Percentiles rank a stretch among this genome's conserved stretches.
Conservation (phyloP, 2,329 filamentous ascomycete species). For the Graphilbum sp. region DNA sequence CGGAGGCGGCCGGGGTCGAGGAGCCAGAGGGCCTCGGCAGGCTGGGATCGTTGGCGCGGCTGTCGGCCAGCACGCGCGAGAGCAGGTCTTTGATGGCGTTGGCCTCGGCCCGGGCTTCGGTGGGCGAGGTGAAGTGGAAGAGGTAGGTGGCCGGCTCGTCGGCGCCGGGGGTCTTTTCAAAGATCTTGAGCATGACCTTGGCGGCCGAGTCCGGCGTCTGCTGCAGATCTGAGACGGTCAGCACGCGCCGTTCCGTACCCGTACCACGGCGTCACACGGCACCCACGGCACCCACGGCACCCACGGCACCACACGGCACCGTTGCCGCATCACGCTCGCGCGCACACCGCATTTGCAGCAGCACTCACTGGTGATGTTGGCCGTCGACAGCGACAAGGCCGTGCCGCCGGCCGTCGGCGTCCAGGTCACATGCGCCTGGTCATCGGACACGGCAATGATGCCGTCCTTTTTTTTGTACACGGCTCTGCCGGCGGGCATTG, state of each 20-base stretch:
- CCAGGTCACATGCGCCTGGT: constrained; percentile 67
- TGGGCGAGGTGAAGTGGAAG: constrained; percentile 73
- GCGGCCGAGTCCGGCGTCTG: constrained; percentile 77
- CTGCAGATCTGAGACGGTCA: constrained; percentile 55
- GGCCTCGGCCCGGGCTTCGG: constrained; percentile 65
- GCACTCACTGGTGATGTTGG: constrained; percentile 72
- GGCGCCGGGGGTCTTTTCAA: constrained; percentile 47
- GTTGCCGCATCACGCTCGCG: too few relatives aligned
- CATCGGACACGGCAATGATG: constrained; percentile 55
- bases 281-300: too few relatives aligned
- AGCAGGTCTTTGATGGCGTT: constrained; percentile 71
- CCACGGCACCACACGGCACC: too few relatives aligned
- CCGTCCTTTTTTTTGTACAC: constrained; percentile 96
- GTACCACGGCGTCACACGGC: too few relatives aligned
- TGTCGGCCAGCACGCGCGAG: constrained; percentile 56
- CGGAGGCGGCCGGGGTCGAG: too few relatives aligned
- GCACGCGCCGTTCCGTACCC: too few relatives aligned
- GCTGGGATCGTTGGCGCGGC: constrained; percentile 38
- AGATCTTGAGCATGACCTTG: constrained; percentile 89
- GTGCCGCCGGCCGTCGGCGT: constrained; percentile 47
- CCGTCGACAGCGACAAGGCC: constrained; percentile 51
- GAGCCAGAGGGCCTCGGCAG: constrained; percentile 34
- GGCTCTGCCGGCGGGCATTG: constrained; percentile 46
- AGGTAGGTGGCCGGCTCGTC: constrained; percentile 54
- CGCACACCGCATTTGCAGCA: too few relatives aligned